phyloP scores from a whole-genome alignment of 192 early-diverging fungal genomes.

The Podila verticillata region DNA sequence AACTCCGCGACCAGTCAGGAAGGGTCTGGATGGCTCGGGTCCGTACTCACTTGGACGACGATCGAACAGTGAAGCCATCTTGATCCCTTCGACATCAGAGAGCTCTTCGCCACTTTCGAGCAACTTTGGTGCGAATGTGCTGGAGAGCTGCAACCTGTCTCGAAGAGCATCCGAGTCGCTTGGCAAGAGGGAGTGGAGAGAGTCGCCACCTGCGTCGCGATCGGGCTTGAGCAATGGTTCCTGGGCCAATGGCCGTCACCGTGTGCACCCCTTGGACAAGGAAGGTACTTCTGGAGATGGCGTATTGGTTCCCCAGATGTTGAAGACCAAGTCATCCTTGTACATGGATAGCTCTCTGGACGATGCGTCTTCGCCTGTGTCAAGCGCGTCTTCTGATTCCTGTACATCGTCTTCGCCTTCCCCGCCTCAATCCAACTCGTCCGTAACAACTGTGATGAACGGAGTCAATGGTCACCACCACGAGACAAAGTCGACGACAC shows the following conservation, averaged over 20 bases:
- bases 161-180: slow-evolving; percentile 33
- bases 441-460: background rate
- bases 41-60: slow-evolving; percentile 21
- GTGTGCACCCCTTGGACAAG: slow-evolving; percentile 38
- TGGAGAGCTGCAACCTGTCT: slow-evolving; percentile 7
- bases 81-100: slow-evolving; percentile 3
- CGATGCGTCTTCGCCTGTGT: background rate
- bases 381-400: background rate
- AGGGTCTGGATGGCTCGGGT: slow-evolving; percentile 22
- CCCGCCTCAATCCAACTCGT: background rate
- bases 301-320: background rate
- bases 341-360: background rate
- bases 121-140: background rate
- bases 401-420: background rate
- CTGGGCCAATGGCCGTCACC: slow-evolving; percentile 1
- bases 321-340: background rate
- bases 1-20: slow-evolving; percentile 22
- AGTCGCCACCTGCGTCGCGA: slow-evolving; percentile 1
- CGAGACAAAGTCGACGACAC: background rate
- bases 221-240: slow-evolving; percentile 8
- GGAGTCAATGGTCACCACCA: background rate
- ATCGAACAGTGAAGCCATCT: slow-evolving; percentile 19
- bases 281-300: background rate
- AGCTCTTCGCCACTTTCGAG: slow-evolving; percentile 1
- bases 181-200: slow-evolving; percentile 31